Evolutionary conservation across 345 rosid genomes (phyloP), one percentile per base, ranked within the genome.

Genomic region (Eucalyptus albens): DNA sequence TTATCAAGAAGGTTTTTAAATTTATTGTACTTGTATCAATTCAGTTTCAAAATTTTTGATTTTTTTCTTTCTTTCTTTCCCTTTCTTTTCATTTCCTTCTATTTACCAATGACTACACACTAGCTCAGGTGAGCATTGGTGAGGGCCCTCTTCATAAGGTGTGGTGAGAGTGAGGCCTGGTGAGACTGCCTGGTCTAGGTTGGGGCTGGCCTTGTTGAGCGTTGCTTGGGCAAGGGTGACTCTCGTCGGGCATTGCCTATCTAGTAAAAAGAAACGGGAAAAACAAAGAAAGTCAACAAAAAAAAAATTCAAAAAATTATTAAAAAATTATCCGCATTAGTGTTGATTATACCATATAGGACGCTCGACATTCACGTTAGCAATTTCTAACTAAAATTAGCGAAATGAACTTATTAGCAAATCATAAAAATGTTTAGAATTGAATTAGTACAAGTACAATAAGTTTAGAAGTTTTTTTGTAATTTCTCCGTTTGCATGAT

Each of bases 341-440:
- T 26, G 15, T 1, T 7, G 8, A 27, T 60, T 26, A 3, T 60
- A 2, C 15, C n/a, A 60, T 2, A 27, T 2, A 60, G 1, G 31
- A 6, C 1, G 4, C 2, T 11, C 2, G 3, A 6, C 4, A 60
- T 60, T 27, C 15, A 60, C 8, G 0, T 60, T 0, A 12, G 16
- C 4, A 0, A 60, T 60, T 60, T 60, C 7, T 29, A 27, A 6
- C 2, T 27, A 26, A 60, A 60, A 12, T 27, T 60, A 4, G 3
- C 0, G 8, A 4, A 12, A 60, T 60, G 67, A 27, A 60, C 15
- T 12, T 22, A 60, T 60, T 27, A 13, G 1, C 4, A 60, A 12
- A 60, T 60, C 3, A 60, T 12, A 2, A 60, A 60, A 27, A 60
- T 5, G 4, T 60, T 27, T 12, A 60, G 2, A 2, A 60, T 27